A percentile compares a stretch with the other conserved stretches of the same genome.
Conservation (phyloP, 345 rosid species). For the Lepidium aucheri region DNA sequence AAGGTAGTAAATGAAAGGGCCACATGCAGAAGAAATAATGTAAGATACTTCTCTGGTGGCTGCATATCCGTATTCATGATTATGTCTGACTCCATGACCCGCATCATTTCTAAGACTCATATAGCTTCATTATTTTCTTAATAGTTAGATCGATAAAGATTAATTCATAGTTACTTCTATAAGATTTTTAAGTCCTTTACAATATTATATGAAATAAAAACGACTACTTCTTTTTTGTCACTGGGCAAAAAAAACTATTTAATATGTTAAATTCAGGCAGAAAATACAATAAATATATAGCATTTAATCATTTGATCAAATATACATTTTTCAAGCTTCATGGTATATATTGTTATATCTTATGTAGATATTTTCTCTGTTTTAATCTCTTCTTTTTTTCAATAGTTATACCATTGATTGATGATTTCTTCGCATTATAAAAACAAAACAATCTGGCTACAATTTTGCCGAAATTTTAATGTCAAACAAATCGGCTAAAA, state of each 20-base stretch:
- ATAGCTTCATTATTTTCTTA: not conserved
- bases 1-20: slow-evolving; percentile 6
- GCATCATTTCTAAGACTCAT: slow-evolving; percentile 6
- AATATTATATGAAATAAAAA: too few species aligned
- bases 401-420: not conserved
- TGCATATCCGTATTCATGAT: slow-evolving; percentile 15
- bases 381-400: not conserved
- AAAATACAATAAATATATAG: too few species aligned
- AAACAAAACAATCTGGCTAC: not conserved
- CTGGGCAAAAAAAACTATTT: too few species aligned
- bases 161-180: too few species aligned
- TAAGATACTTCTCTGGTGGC: slow-evolving; percentile 1
- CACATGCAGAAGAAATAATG: slow-evolving; percentile 14
- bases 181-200: too few species aligned
- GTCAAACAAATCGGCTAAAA: slow-evolving; percentile 9
- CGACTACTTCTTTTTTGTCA: too few species aligned
- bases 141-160: too few species aligned
- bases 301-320: too few species aligned
- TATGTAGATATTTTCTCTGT: not conserved
- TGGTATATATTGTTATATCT: not conserved
- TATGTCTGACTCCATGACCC: not conserved
- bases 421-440: not conserved
- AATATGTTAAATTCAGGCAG: too few species aligned
- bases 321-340: too few species aligned
- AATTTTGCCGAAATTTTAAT: not conserved